A percentile compares a stretch with the other conserved stretches of the same genome.
These are phyloP conservation scores for Globisporangium viniferum DNA, from an alignment of 352 stramenopile genomes.

Conservation along the genomic window DNA sequence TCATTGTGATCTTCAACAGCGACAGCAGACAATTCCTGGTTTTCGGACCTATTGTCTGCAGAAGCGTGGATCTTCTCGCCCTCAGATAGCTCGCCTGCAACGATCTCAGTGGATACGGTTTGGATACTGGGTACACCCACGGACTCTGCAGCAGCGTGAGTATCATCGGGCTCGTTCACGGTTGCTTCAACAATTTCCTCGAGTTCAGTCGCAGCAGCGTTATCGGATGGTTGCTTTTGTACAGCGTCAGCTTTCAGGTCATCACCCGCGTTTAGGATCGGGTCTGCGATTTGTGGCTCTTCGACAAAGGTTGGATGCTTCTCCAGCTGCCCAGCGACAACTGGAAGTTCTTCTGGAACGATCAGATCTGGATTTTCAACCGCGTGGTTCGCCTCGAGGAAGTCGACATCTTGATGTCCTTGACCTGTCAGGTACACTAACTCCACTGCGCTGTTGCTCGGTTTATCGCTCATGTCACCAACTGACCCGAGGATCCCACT, in stretches of 20 bases:
- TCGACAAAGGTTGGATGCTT: background rate
- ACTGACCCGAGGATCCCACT: background rate
- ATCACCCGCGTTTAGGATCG: background rate
- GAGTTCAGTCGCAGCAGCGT: background rate
- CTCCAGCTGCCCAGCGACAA: background rate
- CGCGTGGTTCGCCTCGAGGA: background rate
- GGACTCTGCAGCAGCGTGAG: background rate
- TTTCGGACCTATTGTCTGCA: background rate
- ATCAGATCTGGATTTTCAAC: background rate
- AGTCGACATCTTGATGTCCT: conserved; percentile 14
- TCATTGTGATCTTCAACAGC: background rate
- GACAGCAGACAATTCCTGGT: background rate
- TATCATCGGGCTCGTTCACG: background rate
- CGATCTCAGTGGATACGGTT: background rate
- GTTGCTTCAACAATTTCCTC: background rate
- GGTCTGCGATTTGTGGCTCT: background rate
- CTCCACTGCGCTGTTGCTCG: background rate
- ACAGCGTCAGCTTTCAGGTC: background rate
- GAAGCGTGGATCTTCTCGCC: too few relatives aligned
- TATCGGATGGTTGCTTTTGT: background rate
- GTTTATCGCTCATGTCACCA: background rate
- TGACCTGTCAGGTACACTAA: conserved; percentile 6
- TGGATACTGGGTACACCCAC: background rate
- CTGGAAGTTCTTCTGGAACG: background rate
- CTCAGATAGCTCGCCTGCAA: background rate